These are phyloP conservation scores for Cytospora leucostoma DNA, from an alignment of 2,329 filamentous ascomycete genomes.

Conservation along the genomic window DNA sequence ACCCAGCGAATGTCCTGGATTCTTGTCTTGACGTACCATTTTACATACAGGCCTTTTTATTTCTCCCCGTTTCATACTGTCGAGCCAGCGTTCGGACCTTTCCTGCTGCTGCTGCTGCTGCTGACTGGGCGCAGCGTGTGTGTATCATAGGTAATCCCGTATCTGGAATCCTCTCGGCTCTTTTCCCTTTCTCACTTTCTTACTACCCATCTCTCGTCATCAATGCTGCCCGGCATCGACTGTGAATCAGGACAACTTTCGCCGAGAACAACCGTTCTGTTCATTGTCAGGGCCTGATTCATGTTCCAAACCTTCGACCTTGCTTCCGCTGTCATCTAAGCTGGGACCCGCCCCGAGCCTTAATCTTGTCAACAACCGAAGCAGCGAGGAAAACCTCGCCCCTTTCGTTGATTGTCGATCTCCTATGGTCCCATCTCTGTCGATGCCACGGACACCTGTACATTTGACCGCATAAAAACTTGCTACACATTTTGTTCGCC, in stretches of 20 bases:
- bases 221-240: neutral
- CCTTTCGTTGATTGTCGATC: conserved; percentile 6
- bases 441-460: conserved; percentile 8
- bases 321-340: conserved; percentile 14
- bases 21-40: conserved; percentile 13
- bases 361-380: conserved; percentile 16
- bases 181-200: neutral
- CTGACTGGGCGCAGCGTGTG: conserved; percentile 10
- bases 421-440: neutral
- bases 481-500: neutral
- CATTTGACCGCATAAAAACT: conserved; percentile 1
- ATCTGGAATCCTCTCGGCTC: neutral
- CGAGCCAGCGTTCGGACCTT: conserved; percentile 9
- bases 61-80: conserved; percentile 16
- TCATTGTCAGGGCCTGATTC: conserved; percentile 16
- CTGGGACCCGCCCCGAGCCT: conserved; percentile 19
- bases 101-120: conserved; percentile 3
- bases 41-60: conserved; percentile 17
- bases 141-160: conserved; percentile 2
- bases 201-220: neutral
- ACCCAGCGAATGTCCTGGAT: conserved; percentile 7
- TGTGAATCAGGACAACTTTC: neutral
- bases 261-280: conserved; percentile 9
- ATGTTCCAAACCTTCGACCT: conserved; percentile 8
- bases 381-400: conserved; percentile 9